Evolutionary conservation across 345 rosid species (phyloP), one percentile per base, ranked within the genome.

Genomic region (Hibiscus mutabilis): DNA sequence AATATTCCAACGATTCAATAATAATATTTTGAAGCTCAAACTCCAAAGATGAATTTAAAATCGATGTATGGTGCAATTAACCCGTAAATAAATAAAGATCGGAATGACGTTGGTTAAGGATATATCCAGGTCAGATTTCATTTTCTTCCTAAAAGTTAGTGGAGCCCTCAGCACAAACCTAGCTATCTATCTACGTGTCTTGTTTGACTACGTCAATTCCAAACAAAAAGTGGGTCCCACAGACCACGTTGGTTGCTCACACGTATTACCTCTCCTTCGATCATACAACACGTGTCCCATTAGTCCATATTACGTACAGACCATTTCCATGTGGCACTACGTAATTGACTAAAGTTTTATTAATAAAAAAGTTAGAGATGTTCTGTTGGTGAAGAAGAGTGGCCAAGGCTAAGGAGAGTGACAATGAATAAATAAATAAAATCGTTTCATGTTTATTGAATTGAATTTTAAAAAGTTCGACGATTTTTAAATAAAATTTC

Each of bases 241-340:
- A 0, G 7, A 64, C 72, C 75, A 74, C 73, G 75, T 65, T 69
- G 59, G 55, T 51, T 8, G 35, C 66, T 19, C 16, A 11, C 40
- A 33, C 7, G 5, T 46, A 11, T 15, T 4, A 46, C 13, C 4
- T 16, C n/a, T 13, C 10, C 56, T 16, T n/a, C 0, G 6, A 51
- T 51, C n/a, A 25, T 76, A 59, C 9, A 49, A 77, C 80, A 81
- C 72, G 81, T 81, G 73, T 57, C 37, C 21, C 56, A n/a, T n/a
- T 13, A 74, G 76, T 18, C 77, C 76, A 16, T 1, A 11, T 53
- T 24, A 10, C 6, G 62, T 60, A 71, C 2, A 6, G 5, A 52
- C 55, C 69, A 16, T 1, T n/a, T 51, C 73, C 75, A 66, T 76
- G 70, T 61, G 77, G 73, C n/a, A 31, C 16, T 15, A 5, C 1